Evolutionary conservation across 495 filamentous ascomycete species (phyloP).

Genomic region (Aspergillus sparsus): DNA sequence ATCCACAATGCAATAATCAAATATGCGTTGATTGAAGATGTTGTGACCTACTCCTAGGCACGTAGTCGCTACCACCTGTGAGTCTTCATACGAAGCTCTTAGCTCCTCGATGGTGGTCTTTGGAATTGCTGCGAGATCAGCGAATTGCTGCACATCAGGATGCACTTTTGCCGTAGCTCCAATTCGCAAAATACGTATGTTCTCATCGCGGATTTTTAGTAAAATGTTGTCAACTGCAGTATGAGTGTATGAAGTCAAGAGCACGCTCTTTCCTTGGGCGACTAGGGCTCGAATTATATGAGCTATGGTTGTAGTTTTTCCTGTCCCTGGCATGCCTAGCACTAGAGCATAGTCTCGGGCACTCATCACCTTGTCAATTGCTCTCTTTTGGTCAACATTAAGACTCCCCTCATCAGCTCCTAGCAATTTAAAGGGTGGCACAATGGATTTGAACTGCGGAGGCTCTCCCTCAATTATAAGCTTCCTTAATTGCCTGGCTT

Average conservation of each 20-base stretch:
- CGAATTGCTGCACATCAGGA: conserved; percentile 81
- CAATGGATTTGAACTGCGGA: conserved; percentile 68
- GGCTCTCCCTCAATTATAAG: conserved; percentile 72
- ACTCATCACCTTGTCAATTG: conserved; percentile 92
- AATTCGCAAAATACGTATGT: conserved; percentile 78
- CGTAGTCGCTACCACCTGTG: conserved; percentile 89
- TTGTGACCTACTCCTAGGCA: conserved; percentile 88
- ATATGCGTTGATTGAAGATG: conserved; percentile 83
- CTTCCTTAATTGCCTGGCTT: conserved; percentile 70
- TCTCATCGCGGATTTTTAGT: conserved; percentile 79
- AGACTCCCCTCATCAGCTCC: conserved; percentile 56
- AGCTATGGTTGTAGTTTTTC: conserved; percentile 96
- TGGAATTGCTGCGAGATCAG: conserved; percentile 67
- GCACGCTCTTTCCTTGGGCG: conserved; percentile 83
- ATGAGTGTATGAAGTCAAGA: conserved; percentile 94
- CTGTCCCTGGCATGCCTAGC: conserved; percentile 95
- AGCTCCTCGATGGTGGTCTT: conserved; percentile 80
- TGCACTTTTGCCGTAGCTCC: conserved; percentile 82
- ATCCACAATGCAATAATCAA: conserved; percentile 98
- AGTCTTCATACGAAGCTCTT: conserved; percentile 74
- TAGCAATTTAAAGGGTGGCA: conserved; percentile 59
- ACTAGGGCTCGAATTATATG: conserved; percentile 94
- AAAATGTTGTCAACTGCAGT: conserved; percentile 98
- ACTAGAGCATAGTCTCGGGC: conserved; percentile 93
- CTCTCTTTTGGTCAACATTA: conserved; percentile 82